These are phyloP conservation scores for Torulaspora maleeae DNA, from an alignment of 805 yeast species.

Conservation along the genomic window DNA sequence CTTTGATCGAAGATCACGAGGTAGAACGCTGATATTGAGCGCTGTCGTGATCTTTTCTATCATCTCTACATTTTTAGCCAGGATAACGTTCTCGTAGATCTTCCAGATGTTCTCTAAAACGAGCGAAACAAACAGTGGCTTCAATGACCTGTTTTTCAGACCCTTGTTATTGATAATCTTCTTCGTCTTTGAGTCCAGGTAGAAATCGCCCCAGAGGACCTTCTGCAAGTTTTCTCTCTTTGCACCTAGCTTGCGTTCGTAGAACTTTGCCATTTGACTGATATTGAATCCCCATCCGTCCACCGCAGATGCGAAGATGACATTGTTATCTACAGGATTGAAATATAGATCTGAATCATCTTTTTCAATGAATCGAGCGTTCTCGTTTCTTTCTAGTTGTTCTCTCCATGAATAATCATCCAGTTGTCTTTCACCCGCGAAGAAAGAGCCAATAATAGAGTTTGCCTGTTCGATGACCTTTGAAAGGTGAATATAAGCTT, in stretches of 20 bases:
- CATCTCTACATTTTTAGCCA: constrained; percentile 62
- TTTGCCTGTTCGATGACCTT: constrained; percentile 88
- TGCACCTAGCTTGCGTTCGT: constrained; percentile 79
- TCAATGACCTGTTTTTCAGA: constrained; percentile 54
- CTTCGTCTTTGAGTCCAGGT: constrained; percentile 83
- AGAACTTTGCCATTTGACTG: constrained; percentile 81
- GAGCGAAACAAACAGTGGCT: constrained; percentile 82
- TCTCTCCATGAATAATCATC: constrained; percentile 79
- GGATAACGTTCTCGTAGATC: constrained; percentile 66
- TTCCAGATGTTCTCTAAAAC: constrained; percentile 91
- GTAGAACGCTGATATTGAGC: constrained; percentile 59
- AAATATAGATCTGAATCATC: constrained; percentile 82
- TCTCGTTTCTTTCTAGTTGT: constrained; percentile 43
- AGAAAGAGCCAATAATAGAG: constrained; percentile 89
- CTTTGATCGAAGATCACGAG: constrained; percentile 74
- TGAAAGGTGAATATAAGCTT: constrained; percentile 76
- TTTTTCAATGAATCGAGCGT: constrained; percentile 59
- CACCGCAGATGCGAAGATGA: constrained; percentile 82
- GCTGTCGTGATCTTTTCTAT: constrained; percentile 71
- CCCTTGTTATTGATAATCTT: constrained; percentile 67
- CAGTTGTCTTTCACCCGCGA: constrained; percentile 87
- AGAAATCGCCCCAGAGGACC: constrained; percentile 95
- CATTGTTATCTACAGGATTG: constrained; percentile 82
- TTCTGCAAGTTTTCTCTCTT: constrained; percentile 72
- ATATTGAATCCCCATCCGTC: constrained; percentile 98